A percentile compares a stretch with the other conserved stretches of the same genome.
These are phyloP conservation scores for Betula pendula DNA, from an alignment of 306 rosid genomes.

Conservation along the genomic window DNA sequence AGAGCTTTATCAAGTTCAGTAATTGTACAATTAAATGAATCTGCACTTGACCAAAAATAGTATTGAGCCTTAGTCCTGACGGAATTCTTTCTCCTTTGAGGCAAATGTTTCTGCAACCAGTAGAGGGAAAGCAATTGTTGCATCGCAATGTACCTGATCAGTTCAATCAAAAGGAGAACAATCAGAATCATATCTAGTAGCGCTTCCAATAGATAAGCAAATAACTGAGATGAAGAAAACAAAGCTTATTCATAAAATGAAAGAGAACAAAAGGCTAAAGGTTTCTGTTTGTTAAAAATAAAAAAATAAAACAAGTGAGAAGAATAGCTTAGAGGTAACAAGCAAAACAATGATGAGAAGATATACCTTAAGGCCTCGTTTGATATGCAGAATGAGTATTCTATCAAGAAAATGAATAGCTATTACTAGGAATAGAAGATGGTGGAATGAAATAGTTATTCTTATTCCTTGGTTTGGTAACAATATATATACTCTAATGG, in stretches of 20 bases:
- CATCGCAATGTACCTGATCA: slow-evolving; percentile 82
- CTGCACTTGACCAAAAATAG: slow-evolving; percentile 8
- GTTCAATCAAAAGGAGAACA: slow-evolving; percentile 5
- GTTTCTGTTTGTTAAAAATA: neutral
- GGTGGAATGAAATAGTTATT: no score
- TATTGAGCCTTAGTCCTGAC: slow-evolving; percentile 11
- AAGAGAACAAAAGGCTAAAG: neutral
- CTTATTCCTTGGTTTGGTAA: no score
- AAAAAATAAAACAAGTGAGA: neutral
- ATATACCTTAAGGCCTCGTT: no score
- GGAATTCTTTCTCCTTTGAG: slow-evolving; percentile 35
- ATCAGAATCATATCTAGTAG: neutral
- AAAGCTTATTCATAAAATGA: slow-evolving; percentile 1
- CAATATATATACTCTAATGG: no score
- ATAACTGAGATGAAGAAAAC: neutral
- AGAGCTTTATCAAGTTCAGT: slow-evolving; percentile 14
- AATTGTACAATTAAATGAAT: neutral
- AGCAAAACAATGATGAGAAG: slow-evolving; percentile 10
- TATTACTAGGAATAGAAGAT: no score
- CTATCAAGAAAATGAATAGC: no score
- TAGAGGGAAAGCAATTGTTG: slow-evolving; percentile 79
- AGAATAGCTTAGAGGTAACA: slow-evolving; percentile 8
- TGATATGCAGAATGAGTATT: no score
- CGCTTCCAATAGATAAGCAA: neutral
- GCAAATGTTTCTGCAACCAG: slow-evolving; percentile 84